Base-by-base conservation (phyloP, 192 early-diverging fungal genomes). In the Coemansia sp. region DNA sequence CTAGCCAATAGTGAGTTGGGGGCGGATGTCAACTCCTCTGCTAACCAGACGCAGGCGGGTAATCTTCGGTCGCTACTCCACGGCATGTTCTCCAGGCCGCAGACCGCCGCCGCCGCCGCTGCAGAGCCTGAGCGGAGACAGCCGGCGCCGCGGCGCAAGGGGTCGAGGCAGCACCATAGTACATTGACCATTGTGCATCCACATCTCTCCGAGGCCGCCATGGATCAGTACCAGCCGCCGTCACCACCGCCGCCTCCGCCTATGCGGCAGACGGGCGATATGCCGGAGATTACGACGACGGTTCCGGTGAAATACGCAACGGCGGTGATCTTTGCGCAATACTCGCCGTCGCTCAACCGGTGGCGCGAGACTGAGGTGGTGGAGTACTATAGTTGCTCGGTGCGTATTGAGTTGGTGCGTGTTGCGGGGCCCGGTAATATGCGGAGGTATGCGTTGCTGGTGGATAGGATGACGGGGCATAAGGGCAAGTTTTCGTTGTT, bases 361-460 rank as follows among this genome's bases (percentile, higher is more conserved):
- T 66, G 63, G 72, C 66, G 75, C 53, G 80, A 83, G 17, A 74
- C 75, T 4, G 80, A 83, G 39, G 72, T 83, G 0, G 63, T 83
- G 10, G 80, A 83, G 73, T 78, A 83, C 63, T 83, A 83, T 50
- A 74, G 72, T 60, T 83, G 80, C 61, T 69, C 80, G 0, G 80
- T 83, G 14, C 72, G 75, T 2, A 68, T 83, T 6, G 80, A 83
- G 35, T 66, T 83, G 2, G 80, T 83, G 2, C 62, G 75, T n/a
- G 35, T 83, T 3, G 19, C 31, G 0, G 51, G 51, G 16, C 39
- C 69, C 0, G 40, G 54, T 1, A 66, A 64, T 3, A 39, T 67
- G 46, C 41, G 73, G 1, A 53, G 80, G 5, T 78, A 72, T 21
- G 80, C 80, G 3, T 34, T 83, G 19, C 37, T 83, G 7, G 64